Percentiles rank a stretch among this genome's conserved stretches.
Conservation (phyloP, 2,329 filamentous ascomycete genomes). For the Colletotrichum coccodes region DNA sequence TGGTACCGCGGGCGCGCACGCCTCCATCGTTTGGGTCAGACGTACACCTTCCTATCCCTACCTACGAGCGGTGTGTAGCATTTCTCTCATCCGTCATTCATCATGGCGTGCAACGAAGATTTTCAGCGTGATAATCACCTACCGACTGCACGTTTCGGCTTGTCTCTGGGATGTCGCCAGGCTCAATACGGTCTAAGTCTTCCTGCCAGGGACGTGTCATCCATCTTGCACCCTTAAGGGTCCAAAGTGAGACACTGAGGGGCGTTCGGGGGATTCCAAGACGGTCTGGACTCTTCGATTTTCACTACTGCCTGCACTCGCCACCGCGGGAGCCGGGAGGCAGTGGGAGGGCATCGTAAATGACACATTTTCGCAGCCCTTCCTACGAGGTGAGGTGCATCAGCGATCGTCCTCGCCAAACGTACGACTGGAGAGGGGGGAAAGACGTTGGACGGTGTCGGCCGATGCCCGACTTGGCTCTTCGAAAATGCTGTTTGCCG, state of each 20-base stretch:
- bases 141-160: background rate
- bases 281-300: conserved; percentile 19
- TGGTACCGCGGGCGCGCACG: background rate
- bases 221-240: conserved; percentile 12
- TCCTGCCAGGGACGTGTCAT: background rate
- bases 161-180: background rate
- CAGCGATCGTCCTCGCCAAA: background rate
- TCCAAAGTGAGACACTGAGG: background rate
- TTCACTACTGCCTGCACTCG: background rate
- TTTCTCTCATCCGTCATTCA: background rate
- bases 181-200: background rate
- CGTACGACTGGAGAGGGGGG: background rate
- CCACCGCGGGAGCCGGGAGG: conserved; percentile 6
- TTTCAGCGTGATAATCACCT: background rate
- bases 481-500: no score
- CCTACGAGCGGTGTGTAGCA: no score
- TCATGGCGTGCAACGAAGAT: background rate
- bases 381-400: background rate
- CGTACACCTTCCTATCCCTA: background rate
- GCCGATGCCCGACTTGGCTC: background rate
- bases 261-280: background rate
- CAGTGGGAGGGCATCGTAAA: no score
- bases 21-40: background rate
- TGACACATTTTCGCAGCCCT: background rate
- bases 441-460: background rate